A percentile compares a stretch with the other conserved stretches of the same genome.
Evolutionary conservation across 1,284 basidiomycete species (phyloP).

Genomic region (Sanghuangporus weigelae): DNA sequence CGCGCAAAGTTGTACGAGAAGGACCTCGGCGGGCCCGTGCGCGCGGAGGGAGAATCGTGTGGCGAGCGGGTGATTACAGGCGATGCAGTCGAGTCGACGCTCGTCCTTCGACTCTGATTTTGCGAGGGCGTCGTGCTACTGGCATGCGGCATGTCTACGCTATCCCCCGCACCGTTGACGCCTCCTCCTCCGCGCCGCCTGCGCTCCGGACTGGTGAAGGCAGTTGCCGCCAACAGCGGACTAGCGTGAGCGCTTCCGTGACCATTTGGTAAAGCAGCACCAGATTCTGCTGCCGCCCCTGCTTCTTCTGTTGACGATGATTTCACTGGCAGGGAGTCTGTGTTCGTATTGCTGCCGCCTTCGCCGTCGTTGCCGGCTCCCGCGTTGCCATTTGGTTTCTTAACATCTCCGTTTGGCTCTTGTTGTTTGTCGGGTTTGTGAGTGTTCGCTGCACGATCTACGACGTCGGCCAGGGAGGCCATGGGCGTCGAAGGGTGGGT

Average conservation of each 20-base stretch:
- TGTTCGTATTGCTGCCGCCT: neutral
- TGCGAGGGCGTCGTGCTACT: neutral
- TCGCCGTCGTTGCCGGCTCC: neutral
- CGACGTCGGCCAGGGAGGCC: conserved; percentile 4
- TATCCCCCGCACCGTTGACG: neutral
- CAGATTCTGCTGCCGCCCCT: neutral
- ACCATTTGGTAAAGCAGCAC: neutral
- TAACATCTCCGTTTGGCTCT: neutral
- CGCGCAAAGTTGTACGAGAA: conserved; percentile 54
- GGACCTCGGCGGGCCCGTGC: conserved; percentile 71
- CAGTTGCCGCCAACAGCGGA: neutral
- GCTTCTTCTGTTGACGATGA: neutral
- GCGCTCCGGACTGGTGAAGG: neutral
- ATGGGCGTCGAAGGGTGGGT: neutral
- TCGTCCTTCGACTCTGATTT: neutral
- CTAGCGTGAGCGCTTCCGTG: neutral
- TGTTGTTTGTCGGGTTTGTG: neutral
- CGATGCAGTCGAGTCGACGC: neutral
- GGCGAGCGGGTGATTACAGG: conserved; percentile 9
- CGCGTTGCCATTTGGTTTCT: neutral
- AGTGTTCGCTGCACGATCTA: conserved; percentile 1
- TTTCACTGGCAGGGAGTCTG: neutral
- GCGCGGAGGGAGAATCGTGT: conserved; percentile 52
- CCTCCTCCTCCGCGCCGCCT: neutral
- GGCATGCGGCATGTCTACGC: neutral